Evolutionary conservation across 148 eudicot species (phyloP).

Genomic region (Rhododendron henanense): DNA sequence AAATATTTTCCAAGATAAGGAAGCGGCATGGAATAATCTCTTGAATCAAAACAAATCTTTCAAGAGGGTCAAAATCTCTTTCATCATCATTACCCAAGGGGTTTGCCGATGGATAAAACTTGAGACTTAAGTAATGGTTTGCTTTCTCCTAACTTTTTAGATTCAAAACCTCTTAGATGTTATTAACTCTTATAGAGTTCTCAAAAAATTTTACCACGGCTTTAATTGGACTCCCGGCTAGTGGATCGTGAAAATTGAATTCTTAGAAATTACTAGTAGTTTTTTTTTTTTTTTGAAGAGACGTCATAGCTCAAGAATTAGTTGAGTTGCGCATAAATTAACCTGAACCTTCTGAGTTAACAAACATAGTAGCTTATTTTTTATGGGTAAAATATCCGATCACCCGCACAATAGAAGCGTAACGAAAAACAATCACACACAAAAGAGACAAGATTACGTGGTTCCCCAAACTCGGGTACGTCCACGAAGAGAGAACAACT

Average conservation of each 20-base stretch:
- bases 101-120: not conserved
- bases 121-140: not conserved
- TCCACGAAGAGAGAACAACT: no score
- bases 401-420: no score
- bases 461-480: no score
- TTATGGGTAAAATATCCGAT: no score
- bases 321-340: not conserved
- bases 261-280: no score
- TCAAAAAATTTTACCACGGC: not conserved
- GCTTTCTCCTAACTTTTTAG: not conserved
- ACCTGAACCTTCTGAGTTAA: not conserved
- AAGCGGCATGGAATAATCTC: not conserved
- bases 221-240: not conserved
- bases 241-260: not conserved
- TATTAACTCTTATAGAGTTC: not conserved
- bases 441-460: no score
- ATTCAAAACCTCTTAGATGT: not conserved
- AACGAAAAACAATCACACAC: no score
- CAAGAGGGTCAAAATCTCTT: not conserved
- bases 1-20: not conserved
- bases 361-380: no score
- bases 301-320: not conserved
- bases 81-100: no score
- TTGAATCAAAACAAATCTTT: not conserved
- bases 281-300: no score